These are phyloP conservation scores for Tetrapisispora taiwanensis DNA, from an alignment of 805 yeast species.

Conservation along the genomic window DNA sequence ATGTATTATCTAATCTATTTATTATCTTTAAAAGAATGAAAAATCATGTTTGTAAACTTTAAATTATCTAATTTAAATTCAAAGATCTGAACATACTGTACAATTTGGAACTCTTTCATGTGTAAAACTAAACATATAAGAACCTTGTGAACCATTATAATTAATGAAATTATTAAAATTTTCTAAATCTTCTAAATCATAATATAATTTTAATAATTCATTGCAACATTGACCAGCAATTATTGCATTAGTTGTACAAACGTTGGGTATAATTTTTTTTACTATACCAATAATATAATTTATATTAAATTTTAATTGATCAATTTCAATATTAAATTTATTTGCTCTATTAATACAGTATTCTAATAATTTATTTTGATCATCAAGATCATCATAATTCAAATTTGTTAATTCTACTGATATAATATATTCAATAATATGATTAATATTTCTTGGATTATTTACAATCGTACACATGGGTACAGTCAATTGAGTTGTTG, in stretches of 20 bases:
- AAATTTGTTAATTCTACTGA: conserved; percentile 64
- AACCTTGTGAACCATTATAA: conserved; percentile 75
- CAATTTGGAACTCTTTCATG: conserved; percentile 55
- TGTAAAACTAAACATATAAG: conserved; percentile 62
- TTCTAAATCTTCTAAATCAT: conserved; percentile 49
- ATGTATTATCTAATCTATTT: too few species aligned
- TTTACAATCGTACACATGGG: conserved; percentile 93
- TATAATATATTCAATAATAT: conserved; percentile 85
- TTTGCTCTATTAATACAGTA: conserved; percentile 50
- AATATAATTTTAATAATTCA: conserved; percentile 71
- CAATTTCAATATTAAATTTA: conserved; percentile 43
- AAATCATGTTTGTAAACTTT: too few species aligned
- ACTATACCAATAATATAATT: conserved; percentile 75
- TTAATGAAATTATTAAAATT: conserved; percentile 68
- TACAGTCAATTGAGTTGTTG: conserved; percentile 44
- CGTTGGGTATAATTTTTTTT: conserved; percentile 86
- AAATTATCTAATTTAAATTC: too few species aligned
- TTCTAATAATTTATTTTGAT: conserved; percentile 53
- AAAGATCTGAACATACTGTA: conserved; percentile 60
- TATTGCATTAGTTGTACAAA: conserved; percentile 88
- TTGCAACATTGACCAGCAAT: conserved; percentile 84
- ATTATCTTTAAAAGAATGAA: too few species aligned
- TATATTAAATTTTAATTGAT: conserved; percentile 54
- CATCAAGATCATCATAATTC: conserved; percentile 55
- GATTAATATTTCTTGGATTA: conserved; percentile 90